phyloP scores from a whole-genome alignment of 2,329 filamentous ascomycete species.

The Paramyrothecium sp. region DNA sequence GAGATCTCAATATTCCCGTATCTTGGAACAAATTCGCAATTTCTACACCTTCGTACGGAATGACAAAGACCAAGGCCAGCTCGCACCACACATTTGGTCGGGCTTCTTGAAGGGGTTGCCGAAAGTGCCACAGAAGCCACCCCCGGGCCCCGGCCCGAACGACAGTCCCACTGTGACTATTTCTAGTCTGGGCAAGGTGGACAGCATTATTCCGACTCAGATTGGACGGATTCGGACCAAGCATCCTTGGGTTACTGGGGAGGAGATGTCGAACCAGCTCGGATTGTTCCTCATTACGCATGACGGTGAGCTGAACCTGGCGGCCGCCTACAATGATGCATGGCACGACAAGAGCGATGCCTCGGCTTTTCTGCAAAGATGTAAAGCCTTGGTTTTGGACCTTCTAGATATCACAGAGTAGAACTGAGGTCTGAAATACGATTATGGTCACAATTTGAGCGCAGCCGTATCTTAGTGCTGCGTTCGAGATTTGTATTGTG shows the following conservation, averaged over 20 bases:
- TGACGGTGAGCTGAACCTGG: background rate
- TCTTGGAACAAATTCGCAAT: background rate
- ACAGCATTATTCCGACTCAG: background rate
- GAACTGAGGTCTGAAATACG: no score
- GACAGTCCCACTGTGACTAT: background rate
- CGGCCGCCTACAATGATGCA: background rate
- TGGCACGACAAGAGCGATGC: background rate
- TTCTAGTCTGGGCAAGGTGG: background rate
- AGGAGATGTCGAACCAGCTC: background rate
- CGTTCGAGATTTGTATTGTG: no score
- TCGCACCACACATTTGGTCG: background rate
- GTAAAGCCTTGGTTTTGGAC: conserved; percentile 12
- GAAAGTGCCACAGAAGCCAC: background rate
- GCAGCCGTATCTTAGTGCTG: no score
- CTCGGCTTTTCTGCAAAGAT: background rate
- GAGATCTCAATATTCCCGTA: background rate
- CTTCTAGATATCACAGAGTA: background rate
- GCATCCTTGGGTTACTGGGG: background rate
- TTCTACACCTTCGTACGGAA: background rate
- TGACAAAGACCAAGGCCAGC: background rate
- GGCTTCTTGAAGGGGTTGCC: background rate
- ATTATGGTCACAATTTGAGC: no score
- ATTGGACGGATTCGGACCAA: background rate
- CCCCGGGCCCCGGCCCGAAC: background rate
- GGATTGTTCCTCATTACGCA: background rate